Base-by-base conservation (phyloP, 352 stramenopile genomes). In the Globisporangium paddicum region DNA sequence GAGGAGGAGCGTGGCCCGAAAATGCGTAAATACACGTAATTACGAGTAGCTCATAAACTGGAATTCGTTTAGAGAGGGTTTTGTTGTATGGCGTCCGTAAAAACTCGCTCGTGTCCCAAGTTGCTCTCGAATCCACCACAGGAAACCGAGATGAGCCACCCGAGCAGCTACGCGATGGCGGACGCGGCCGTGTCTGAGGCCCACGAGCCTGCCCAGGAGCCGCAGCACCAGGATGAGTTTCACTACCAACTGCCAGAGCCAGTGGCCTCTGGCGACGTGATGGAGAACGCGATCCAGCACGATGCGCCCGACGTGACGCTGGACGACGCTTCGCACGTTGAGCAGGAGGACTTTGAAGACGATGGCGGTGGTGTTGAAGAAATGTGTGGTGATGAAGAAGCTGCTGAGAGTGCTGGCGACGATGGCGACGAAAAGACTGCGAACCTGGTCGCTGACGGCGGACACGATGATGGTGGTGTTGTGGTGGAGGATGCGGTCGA, bases 241-340 rank as follows among this genome's bases (percentile, higher is more conserved):
- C 47, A 53, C 0, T 8, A 40, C 4, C 47, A 53, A 8, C 47
- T 41, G 26, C n/a, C 23, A 14, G 26, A 41, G 28, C 18, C 35
- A 11, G 10, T 11, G 10, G 10, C 16, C 10, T 0, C n/a, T 30
- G 28, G 21, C 11, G 28, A n/a, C 9, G 47, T 7, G 23, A 26
- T 19, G 11, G 41, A 26, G 41, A 19, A 47, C n/a, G 28, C 11
- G n/a, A 41, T 10, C n/a, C 26, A 54, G 47, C 47, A 41, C 11
- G 28, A 10, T 28, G 28, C n/a, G 16, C 46, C n/a, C 25, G 9
- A 25, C 46, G 14, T 38, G 46, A 26, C 23, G 16, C 37, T 53
- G 26, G 47, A 54, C 47, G 47, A 54, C n/a, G 28, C 47, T 28
- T 54, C 28, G 47, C 47, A 54, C 35, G 10, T 54, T 28, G 47